These are phyloP conservation scores for Rhizophagus clarus DNA, from an alignment of 192 early-diverging fungal genomes.

Conservation along the genomic window DNA sequence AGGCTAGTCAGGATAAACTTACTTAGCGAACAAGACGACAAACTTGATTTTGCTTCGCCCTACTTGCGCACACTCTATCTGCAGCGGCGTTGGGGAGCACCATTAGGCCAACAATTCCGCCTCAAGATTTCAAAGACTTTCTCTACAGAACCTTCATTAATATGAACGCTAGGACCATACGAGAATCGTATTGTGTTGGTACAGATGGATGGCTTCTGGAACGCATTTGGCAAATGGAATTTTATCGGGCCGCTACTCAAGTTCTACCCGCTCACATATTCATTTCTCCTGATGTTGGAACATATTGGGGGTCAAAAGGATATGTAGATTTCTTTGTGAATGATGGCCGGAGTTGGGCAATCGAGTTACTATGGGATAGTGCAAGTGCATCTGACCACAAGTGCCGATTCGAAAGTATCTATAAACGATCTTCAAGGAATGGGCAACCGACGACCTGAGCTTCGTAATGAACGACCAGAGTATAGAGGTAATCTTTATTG, in stretches of 20 bases:
- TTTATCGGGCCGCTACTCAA: slow-evolving; percentile 23
- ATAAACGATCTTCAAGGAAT: no score
- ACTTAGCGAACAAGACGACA: neutral
- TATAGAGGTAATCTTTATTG: no score
- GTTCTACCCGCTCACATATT: neutral
- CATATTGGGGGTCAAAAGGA: neutral
- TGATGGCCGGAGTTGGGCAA: slow-evolving; percentile 18
- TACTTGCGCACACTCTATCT: slow-evolving; percentile 15
- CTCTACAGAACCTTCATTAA: neutral
- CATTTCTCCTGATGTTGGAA: neutral
- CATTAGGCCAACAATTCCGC: slow-evolving; percentile 6
- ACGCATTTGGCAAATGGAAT: slow-evolving; percentile 32
- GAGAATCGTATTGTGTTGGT: neutral
- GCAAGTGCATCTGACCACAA: neutral
- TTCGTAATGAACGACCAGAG: no score
- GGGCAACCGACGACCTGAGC: no score
- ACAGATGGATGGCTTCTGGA: slow-evolving; percentile 15
- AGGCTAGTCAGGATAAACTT: no score
- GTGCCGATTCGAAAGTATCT: no score
- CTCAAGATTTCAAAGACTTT: slow-evolving; percentile 7
- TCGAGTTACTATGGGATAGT: slow-evolving; percentile 28
- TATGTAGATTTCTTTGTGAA: slow-evolving; percentile 24
- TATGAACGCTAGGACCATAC: slow-evolving; percentile 16
- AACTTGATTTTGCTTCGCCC: slow-evolving; percentile 22
- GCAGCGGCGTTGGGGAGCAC: slow-evolving; percentile 4